Evolutionary conservation across 768 basidiomycete genomes (phyloP).

Genomic region (Leccinum olivaceopallidum): DNA sequence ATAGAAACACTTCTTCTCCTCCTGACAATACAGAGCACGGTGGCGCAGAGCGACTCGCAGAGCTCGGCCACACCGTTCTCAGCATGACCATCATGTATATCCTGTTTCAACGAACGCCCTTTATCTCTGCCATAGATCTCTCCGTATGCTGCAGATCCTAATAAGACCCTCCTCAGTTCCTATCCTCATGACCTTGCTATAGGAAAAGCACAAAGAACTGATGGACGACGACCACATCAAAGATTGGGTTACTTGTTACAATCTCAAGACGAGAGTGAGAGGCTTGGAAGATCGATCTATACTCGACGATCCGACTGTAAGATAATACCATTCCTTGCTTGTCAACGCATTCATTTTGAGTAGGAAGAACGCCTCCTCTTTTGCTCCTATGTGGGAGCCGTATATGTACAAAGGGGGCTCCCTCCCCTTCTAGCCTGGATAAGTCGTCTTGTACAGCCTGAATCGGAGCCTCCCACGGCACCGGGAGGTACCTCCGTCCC

Average conservation of each 20-base stretch:
- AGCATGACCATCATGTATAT: slow-evolving; percentile 52
- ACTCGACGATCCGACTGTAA: slow-evolving; percentile 41
- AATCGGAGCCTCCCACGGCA: slow-evolving; percentile 25
- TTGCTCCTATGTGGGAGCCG: slow-evolving; percentile 64
- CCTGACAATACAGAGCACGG: slow-evolving; percentile 51
- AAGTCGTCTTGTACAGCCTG: slow-evolving; percentile 54
- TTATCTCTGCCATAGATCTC: slow-evolving; percentile 43
- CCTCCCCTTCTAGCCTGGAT: slow-evolving; percentile 56
- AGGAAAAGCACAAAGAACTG: slow-evolving; percentile 29
- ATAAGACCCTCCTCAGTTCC: background rate
- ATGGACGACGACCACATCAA: slow-evolving; percentile 43
- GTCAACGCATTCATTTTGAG: slow-evolving; percentile 6
- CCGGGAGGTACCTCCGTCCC: slow-evolving; percentile 20
- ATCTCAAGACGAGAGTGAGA: slow-evolving; percentile 54
- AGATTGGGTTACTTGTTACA: slow-evolving; percentile 52
- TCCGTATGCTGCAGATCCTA: slow-evolving; percentile 35
- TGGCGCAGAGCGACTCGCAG: slow-evolving; percentile 58
- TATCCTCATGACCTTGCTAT: slow-evolving; percentile 4
- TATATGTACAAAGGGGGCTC: slow-evolving; percentile 58
- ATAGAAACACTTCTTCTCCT: slow-evolving; percentile 29
- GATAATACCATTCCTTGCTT: background rate
- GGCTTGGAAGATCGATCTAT: slow-evolving; percentile 38
- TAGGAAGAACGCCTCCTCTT: slow-evolving; percentile 62
- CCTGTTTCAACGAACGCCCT: slow-evolving; percentile 47
- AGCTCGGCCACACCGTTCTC: slow-evolving; percentile 55